These are phyloP conservation scores for Pythium volutum DNA, from an alignment of 352 stramenopile genomes.

Conservation along the genomic window DNA sequence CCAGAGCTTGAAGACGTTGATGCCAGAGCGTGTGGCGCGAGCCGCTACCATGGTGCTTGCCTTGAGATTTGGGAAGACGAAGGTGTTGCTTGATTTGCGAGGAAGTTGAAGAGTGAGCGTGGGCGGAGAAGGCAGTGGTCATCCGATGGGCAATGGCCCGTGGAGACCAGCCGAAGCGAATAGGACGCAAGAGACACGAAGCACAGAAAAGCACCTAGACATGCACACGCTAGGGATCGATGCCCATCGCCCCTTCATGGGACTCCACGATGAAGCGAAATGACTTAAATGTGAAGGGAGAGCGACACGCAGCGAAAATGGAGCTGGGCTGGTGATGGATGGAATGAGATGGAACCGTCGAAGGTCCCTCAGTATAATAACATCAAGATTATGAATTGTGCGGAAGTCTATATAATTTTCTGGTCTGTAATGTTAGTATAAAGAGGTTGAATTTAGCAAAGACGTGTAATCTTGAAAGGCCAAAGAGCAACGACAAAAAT, in stretches of 20 bases:
- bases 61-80: not conserved
- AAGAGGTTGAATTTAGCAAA: constrained; percentile 23
- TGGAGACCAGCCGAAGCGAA: not conserved
- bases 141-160: too few relatives aligned
- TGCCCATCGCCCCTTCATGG: too few relatives aligned
- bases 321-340: not conserved
- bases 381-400: not conserved
- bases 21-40: constrained; percentile 31
- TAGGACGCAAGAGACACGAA: constrained; percentile 29
- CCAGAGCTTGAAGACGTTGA: constrained; percentile 53
- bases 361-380: constrained; percentile 1
- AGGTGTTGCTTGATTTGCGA: constrained; percentile 12
- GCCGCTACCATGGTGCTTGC: constrained; percentile 19
- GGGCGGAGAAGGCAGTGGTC: not conserved
- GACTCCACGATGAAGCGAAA: not conserved
- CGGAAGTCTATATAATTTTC: too few relatives aligned
- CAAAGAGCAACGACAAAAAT: constrained; percentile 8
- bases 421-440: not conserved
- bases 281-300: not conserved
- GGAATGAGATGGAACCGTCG: constrained; percentile 13
- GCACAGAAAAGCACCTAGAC: constrained; percentile 7
- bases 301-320: constrained; percentile 11
- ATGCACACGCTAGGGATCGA: constrained; percentile 8
- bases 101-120: constrained; percentile 21
- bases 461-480: constrained; percentile 24